Evolutionary conservation across 139 green algal species (phyloP).

Genomic region (Haematococcus sp.): DNA sequence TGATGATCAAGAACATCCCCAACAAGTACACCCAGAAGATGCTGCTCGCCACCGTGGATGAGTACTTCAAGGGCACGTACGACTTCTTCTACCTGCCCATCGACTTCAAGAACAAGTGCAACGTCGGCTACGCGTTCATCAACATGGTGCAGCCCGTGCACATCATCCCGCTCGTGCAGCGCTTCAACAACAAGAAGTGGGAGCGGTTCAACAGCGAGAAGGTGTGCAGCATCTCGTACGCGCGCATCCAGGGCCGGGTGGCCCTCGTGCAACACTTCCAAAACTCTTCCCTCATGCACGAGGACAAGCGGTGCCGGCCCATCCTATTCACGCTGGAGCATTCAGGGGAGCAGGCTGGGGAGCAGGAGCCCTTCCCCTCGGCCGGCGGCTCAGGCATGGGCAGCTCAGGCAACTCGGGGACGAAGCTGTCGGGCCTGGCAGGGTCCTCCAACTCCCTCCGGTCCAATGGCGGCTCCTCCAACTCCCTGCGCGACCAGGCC

Average conservation of each 20-base stretch:
- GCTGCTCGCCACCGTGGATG: constrained; percentile 92
- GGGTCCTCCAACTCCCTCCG: background rate
- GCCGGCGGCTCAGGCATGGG: constrained; percentile 7
- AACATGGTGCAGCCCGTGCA: constrained; percentile 81
- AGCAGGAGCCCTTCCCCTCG: constrained; percentile 57
- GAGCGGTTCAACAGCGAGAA: constrained; percentile 98
- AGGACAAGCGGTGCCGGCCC: constrained; percentile 97
- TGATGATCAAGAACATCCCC: constrained; percentile 99
- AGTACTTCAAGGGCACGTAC: constrained; percentile 83
- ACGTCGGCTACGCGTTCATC: constrained; percentile 99
- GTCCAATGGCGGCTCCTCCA: background rate
- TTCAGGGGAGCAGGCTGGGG: constrained; percentile 25
- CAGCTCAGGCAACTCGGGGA: background rate
- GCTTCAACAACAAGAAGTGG: constrained; percentile 93
- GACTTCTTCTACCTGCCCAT: constrained; percentile 94
- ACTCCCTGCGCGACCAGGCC: background rate
- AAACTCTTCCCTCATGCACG: constrained; percentile 95
- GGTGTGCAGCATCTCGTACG: constrained; percentile 92
- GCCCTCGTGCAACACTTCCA: constrained; percentile 93
- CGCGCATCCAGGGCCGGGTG: constrained; percentile 88
- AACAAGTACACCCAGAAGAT: constrained; percentile 99
- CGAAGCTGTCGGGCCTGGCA: constrained; percentile 2
- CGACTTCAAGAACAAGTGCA: constrained; percentile 99
- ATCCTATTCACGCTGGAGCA: constrained; percentile 83
- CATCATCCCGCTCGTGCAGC: constrained; percentile 83